phyloP scores from a whole-genome alignment of 805 yeast genomes.

The Candida multigemmis region DNA sequence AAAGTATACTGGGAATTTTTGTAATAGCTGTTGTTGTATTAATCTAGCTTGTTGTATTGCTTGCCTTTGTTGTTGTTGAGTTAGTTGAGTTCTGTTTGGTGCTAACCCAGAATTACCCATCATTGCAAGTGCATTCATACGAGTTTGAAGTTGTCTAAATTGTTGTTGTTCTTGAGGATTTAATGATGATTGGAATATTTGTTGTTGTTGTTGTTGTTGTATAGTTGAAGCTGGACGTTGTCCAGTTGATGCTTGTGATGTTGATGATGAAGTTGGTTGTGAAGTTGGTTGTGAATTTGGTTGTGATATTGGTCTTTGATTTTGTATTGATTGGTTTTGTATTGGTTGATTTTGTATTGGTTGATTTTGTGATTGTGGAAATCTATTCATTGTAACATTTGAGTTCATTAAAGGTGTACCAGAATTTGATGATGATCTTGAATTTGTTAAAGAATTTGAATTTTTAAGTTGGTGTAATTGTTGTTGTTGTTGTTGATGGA shows the following conservation, averaged over 20 bases:
- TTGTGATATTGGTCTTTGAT: background rate
- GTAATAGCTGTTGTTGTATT: conserved; percentile 26
- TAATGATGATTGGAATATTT: conserved; percentile 32
- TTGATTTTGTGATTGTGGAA: conserved; percentile 1
- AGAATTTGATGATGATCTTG: conserved; percentile 4
- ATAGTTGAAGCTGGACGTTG: conserved; percentile 8
- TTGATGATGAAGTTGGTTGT: background rate
- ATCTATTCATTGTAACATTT: conserved; percentile 3
- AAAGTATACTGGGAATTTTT: conserved; percentile 27
- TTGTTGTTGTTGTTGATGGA: conserved; percentile 6
- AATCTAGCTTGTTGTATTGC: conserved; percentile 33
- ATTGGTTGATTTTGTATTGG: conserved; percentile 6
- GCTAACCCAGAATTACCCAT: conserved; percentile 36
- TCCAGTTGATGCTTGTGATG: conserved; percentile 1
- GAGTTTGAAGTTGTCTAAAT: conserved; percentile 29
- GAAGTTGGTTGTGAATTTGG: conserved; percentile 2
- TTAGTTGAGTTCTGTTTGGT: conserved; percentile 31
- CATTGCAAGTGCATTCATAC: conserved; percentile 29
- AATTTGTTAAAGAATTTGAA: conserved; percentile 4
- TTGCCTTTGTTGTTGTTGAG: conserved; percentile 35
- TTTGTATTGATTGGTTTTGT: conserved; percentile 1
- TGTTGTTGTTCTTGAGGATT: conserved; percentile 33
- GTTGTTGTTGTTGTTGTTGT: conserved; percentile 36
- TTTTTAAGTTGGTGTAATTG: conserved; percentile 8
- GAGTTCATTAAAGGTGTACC: conserved; percentile 7